These are phyloP conservation scores for Pyracantha coccinea DNA, from an alignment of 331 rosid genomes.

Conservation along the genomic window DNA sequence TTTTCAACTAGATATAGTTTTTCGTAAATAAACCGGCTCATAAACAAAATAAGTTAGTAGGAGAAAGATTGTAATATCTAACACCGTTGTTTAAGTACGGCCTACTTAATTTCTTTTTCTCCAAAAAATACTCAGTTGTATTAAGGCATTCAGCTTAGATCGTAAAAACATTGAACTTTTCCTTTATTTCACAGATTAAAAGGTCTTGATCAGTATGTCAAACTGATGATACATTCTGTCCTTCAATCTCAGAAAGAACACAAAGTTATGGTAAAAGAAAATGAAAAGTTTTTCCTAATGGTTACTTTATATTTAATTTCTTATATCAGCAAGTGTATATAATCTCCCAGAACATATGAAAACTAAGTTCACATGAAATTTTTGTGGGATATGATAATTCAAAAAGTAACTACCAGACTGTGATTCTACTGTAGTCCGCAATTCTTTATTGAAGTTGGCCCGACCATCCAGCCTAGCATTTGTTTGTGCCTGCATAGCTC, in stretches of 20 bases:
- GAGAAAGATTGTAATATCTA: not conserved
- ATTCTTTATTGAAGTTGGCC: constrained; percentile 21
- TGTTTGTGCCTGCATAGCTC: constrained; percentile 15
- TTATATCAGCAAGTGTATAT: not conserved
- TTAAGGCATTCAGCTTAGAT: not conserved
- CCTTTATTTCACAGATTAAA: not conserved
- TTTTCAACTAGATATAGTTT: not conserved
- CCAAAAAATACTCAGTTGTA: not conserved
- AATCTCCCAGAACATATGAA: not conserved
- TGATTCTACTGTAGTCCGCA: constrained; percentile 26
- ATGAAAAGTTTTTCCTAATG: not conserved
- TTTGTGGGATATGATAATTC: not conserved
- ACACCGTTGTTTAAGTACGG: not conserved
- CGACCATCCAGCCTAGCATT: constrained; percentile 24
- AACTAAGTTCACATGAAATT: not conserved
- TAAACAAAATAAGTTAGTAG: not conserved
- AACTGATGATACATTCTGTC: not conserved
- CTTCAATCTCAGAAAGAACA: not conserved
- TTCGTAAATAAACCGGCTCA: not conserved
- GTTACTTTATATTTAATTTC: not conserved
- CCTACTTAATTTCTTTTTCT: not conserved
- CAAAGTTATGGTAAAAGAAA: not conserved
- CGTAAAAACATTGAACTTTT: not conserved
- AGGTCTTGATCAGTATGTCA: not conserved
- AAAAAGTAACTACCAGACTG: constrained; percentile 32